Evolutionary conservation across 2,329 filamentous ascomycete species (phyloP), one percentile per base, ranked within the genome.

Genomic region (Periconia sp.): DNA sequence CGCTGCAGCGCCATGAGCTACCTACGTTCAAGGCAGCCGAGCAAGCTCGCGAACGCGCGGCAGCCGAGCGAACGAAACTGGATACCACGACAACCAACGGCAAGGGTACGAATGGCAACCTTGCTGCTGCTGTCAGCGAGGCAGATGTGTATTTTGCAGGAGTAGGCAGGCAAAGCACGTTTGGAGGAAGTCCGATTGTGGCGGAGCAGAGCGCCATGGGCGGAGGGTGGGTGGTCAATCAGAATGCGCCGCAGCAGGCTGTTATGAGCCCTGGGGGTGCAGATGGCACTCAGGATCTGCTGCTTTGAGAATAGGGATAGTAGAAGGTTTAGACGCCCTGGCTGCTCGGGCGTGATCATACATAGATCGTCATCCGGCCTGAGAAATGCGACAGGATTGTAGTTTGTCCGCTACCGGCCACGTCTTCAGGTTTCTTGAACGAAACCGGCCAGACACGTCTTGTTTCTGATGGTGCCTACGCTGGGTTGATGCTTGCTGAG

Each of bases 71-170:
- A 15, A 49, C 54, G 11, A 45, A 53, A n/a, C 45, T 66, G 3
- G 64, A 67, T 29, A 62, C 59, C 7, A 47, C 54, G 1, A 43
- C 40, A 15, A 48, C 54, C 2, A 65, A 64, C 13, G 62, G 59
- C 8, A 61, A 63, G 32, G 58, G 59, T 3, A 54, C 50, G 1
- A 63, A 65, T 28, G 46, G 57, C 5, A 80, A 86, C 60, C 77
- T 91, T 43, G 78, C 83, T 3, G 82, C 84, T 18, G 90, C 90
- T 1, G 84, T 95, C 24, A 88, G 80, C 60, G 91, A 94, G 40
- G 92, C 92, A 8, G 92, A 96, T 63, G 84, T 86, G 12, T 96
- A 96, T 71, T 97, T 96, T 70, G 85, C 88, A 12, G 87, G 84
- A 31, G 63, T 70, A 2, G 65, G 65, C 0, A 45, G 66, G 8